Evolutionary conservation across 2,329 filamentous ascomycete species (phyloP), one percentile per base, ranked within the genome.

Genomic region (Pseudonectria foliicola): DNA sequence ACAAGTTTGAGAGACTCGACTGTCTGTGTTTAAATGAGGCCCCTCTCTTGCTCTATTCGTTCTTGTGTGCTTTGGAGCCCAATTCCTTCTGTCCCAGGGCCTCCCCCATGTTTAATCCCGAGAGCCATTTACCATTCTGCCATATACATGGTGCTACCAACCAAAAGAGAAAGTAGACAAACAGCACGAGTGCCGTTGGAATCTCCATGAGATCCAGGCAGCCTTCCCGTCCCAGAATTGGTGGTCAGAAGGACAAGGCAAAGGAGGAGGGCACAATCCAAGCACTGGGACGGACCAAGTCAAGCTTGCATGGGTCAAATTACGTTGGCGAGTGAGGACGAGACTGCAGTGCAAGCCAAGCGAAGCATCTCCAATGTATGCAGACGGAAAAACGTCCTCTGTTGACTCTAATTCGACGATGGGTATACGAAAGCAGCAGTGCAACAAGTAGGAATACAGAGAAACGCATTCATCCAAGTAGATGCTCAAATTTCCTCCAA

Each of bases 351-450:
- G n/a, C n/a, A n/a, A n/a, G n/a, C n/a, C n/a, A n/a, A n/a, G n/a
- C n/a, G n/a, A n/a, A n/a, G n/a, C n/a, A n/a, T n/a, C n/a, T n/a
- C n/a, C n/a, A n/a, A n/a, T n/a, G n/a, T 21, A 21, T 21, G 5
- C 33, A 25, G 15, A 31, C 36, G 35, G 29, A 21, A 32, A 21
- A 27, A 40, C 31, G 30, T 39, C 41, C 39, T 40, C 44, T 37
- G 18, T 47, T 39, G 39, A 27, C 43, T 39, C 40, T 37, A 48
- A 48, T 43, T 36, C 42, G 40, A 42, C 33, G 35, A 46, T 48
- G 45, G 46, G 45, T 46, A 49, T 52, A 44, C 43, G 43, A 44
- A 52, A 37, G 18, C 18, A 21, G 18, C 8, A 8, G 8, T 21
- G 18, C 16, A 49, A 36, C 35, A 46, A 40, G 44, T 29, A 43